These are phyloP conservation scores for Suillus subaureus DNA, from an alignment of 768 basidiomycete genomes.

Conservation along the genomic window DNA sequence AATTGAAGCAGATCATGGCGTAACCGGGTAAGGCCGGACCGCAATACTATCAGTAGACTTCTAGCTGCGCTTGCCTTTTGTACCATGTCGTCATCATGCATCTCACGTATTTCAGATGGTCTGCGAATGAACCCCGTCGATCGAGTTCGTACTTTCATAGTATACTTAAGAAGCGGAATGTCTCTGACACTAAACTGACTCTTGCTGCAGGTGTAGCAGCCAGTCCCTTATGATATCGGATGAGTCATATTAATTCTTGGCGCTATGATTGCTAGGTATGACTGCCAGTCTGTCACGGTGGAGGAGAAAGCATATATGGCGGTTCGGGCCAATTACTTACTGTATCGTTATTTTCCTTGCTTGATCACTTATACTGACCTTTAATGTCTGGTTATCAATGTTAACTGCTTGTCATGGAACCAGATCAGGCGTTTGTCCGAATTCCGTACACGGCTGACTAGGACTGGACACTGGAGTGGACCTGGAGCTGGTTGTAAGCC, in stretches of 20 bases:
- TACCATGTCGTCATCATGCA: neutral
- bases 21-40: conserved; percentile 25
- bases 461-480: neutral
- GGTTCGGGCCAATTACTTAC: neutral
- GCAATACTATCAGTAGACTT: neutral
- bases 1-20: conserved; percentile 49
- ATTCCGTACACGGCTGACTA: neutral
- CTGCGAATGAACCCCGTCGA: neutral
- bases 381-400: neutral
- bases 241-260: neutral
- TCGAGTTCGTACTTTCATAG: neutral
- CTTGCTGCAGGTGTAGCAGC: neutral
- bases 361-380: neutral
- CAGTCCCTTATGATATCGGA: neutral
- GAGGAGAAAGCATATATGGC: neutral
- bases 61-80: neutral
- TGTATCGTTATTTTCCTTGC: neutral
- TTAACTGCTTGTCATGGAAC: neutral
- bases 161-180: neutral
- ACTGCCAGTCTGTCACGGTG: neutral
- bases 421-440: neutral
- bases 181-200: neutral
- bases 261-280: neutral
- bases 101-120: neutral
- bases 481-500: no score